These are phyloP conservation scores for Musa balbisiana DNA, from an alignment of 202 grass and related monocot species.

Conservation along the genomic window DNA sequence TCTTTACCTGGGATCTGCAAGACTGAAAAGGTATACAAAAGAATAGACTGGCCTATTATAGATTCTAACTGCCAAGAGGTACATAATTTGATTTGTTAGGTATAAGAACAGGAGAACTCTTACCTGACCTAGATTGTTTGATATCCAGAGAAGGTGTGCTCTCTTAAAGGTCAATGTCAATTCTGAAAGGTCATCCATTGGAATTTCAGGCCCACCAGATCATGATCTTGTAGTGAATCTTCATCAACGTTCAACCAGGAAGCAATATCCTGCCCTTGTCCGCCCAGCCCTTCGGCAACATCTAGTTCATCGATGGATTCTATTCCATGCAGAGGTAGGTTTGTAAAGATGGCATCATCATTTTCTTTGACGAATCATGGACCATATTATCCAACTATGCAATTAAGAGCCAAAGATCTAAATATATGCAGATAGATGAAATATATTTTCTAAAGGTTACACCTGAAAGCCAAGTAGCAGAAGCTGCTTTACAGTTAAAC, in stretches of 20 bases:
- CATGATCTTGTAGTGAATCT: slow-evolving; percentile 57
- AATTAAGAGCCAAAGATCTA: not conserved
- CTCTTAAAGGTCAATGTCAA: slow-evolving; percentile 52
- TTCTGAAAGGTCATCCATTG: slow-evolving; percentile 72
- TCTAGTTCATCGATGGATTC: slow-evolving; percentile 57
- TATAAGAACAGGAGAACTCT: not conserved
- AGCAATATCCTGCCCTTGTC: slow-evolving; percentile 56
- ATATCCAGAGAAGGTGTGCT: slow-evolving; percentile 33
- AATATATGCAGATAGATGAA: not conserved
- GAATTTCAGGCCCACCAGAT: slow-evolving; percentile 73
- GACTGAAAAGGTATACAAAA: slow-evolving; percentile 25
- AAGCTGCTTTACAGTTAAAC: no score
- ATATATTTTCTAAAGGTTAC: no score
- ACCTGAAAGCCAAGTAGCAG: no score
- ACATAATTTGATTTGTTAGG: slow-evolving; percentile 19
- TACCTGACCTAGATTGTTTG: slow-evolving; percentile 35
- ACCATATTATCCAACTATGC: slow-evolving; percentile 10
- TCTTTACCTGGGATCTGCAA: no score
- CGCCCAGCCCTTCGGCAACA: slow-evolving; percentile 35
- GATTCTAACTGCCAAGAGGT: slow-evolving; percentile 20
- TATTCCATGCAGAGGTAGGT: slow-evolving; percentile 24
- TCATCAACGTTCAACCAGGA: slow-evolving; percentile 70
- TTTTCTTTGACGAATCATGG: slow-evolving; percentile 27
- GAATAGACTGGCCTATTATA: slow-evolving; percentile 32
- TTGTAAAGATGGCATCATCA: slow-evolving; percentile 30